Conservation (phyloP, 148 eudicot species). For the Silene uniflora region DNA sequence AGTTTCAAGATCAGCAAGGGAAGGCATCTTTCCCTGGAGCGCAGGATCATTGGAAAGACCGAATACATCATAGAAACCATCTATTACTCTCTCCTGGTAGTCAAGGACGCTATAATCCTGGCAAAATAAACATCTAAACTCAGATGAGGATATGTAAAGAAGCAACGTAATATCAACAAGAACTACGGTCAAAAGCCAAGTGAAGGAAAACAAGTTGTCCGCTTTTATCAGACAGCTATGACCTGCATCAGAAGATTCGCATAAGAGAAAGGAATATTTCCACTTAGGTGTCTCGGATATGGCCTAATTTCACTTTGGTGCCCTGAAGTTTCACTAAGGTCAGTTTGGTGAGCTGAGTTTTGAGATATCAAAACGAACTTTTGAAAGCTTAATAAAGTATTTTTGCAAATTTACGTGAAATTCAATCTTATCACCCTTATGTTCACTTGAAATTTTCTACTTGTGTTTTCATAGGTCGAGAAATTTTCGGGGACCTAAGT, state of each 20-base stretch:
- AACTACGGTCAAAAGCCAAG: no score
- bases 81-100: conserved; percentile 86
- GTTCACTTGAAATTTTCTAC: no score
- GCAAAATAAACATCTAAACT: conserved; percentile 19
- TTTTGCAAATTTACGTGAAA: no score
- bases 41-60: conserved; percentile 62
- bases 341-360: neutral
- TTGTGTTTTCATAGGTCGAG: no score
- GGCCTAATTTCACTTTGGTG: neutral
- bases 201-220: neutral
- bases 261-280: neutral
- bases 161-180: neutral
- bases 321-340: neutral
- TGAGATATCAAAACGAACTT: no score
- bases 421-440: no score
- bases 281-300: neutral
- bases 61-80: conserved; percentile 92
- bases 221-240: neutral
- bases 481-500: no score
- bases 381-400: no score
- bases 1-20: conserved; percentile 77
- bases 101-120: conserved; percentile 92
- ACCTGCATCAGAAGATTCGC: neutral
- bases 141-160: conserved; percentile 7
- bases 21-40: conserved; percentile 73